Evolutionary conservation across 2,329 filamentous ascomycete genomes (phyloP), one percentile per base, ranked within the genome.

Genomic region (Triangularia verruculosa): DNA sequence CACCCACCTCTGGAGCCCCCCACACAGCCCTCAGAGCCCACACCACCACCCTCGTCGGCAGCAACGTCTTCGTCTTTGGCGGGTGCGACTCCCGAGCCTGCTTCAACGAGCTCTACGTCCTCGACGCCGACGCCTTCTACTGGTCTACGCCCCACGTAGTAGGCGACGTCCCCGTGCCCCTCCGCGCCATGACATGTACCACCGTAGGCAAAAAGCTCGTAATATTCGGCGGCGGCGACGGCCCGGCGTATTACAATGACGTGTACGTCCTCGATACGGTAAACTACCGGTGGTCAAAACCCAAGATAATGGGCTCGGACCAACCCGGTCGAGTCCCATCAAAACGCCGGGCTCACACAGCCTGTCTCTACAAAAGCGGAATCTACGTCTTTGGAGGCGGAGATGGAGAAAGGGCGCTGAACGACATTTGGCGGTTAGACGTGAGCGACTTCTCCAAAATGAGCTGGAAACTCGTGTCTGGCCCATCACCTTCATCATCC

Each of bases 321-420:
- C 39, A 47, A 9, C 39, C 39, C 5, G 85, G 87, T 66, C 78
- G 78, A 61, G 73, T 80, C 24, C 88, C 88, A 0, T 87, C 84
- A 62, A 85, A 86, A 68, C 80, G 88, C 22, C 79, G 88, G 58
- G 88, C 88, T 3, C 88, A 90, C 72, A 90, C 88, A 2, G 87
- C 88, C n/a, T 90, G 88, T 68, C 76, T 90, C 20, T 89, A 90
- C 76, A 87, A 88, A 74, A 89, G 86, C 68, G 87, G 88, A 27
- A 86, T 90, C 68, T 90, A 89, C 72, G 78, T 90, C n/a, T 90
- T 90, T 72, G 88, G 88, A 28, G 88, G 88, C 56, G 88, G 88
- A 47, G 88, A 90, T 71, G 88, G 88, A 53, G 85, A 89, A n/a
- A 80, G 86, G 55, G 88, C 88, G 4, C 79, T 90, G 62, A 90